These are phyloP conservation scores for Gynochthodes officinalis DNA, from an alignment of 257 asterid species.

Conservation along the genomic window DNA sequence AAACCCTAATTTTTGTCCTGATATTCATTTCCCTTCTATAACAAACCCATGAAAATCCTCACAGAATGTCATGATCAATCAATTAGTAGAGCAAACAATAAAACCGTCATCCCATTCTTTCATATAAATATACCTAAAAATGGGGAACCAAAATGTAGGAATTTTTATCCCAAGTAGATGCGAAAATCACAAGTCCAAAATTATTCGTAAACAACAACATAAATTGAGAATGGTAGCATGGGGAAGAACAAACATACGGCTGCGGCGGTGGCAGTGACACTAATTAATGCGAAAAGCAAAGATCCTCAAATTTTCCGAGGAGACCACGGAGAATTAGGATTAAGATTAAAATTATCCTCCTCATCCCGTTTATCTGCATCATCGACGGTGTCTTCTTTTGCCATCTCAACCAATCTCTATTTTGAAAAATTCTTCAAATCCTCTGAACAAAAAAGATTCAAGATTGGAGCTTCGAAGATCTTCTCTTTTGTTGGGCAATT, in stretches of 20 bases:
- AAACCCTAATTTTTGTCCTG: no score
- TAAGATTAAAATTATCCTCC: slow-evolving; percentile 24
- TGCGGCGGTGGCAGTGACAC: slow-evolving; percentile 72
- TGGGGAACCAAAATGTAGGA: not conserved
- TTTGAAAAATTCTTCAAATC: not conserved
- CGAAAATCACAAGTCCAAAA: not conserved
- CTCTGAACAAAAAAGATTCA: not conserved
- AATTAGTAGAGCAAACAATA: not conserved
- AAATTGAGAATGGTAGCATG: no score
- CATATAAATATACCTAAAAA: not conserved
- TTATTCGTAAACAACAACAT: not conserved
- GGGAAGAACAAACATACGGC: slow-evolving; percentile 56
- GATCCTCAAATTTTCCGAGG: slow-evolving; percentile 47
- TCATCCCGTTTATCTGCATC: slow-evolving; percentile 29
- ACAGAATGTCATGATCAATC: not conserved
- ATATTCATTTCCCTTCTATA: not conserved
- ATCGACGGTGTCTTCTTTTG: slow-evolving; percentile 35
- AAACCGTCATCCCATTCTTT: not conserved
- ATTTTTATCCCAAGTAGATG: no score
- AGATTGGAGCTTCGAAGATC: no score
- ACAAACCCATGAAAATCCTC: not conserved
- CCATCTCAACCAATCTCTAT: slow-evolving; percentile 28
- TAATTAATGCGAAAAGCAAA: slow-evolving; percentile 64
- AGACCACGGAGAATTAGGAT: slow-evolving; percentile 32
- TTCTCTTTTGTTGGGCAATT: no score